Evolutionary conservation across 2,329 filamentous ascomycete genomes (phyloP).

Genomic region (Colletotrichum sp.): DNA sequence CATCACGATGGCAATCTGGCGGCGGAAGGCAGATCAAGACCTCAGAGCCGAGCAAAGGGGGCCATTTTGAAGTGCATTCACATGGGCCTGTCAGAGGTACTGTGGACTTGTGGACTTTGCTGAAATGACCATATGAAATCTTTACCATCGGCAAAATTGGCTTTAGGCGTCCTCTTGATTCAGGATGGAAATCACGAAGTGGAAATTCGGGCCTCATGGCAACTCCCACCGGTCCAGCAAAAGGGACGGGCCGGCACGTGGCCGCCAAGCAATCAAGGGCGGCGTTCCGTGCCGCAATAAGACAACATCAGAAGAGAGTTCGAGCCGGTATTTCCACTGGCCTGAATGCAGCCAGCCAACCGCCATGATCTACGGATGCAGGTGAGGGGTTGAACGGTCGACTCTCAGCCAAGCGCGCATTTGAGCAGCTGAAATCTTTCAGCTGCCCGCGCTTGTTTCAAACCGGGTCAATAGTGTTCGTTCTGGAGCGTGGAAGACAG

Average conservation of each 20-base stretch:
- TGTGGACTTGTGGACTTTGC: not conserved
- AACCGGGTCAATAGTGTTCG: not conserved
- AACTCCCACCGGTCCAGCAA: not conserved
- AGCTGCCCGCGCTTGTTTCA: not conserved
- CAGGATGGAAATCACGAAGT: not conserved
- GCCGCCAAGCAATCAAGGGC: not conserved
- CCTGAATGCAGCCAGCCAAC: not conserved
- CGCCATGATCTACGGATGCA: not conserved
- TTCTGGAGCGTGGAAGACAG: not conserved
- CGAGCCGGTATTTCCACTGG: not conserved
- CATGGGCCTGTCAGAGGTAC: no score
- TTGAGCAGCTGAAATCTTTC: not conserved
- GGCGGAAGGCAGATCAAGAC: not conserved
- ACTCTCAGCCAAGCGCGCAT: not conserved
- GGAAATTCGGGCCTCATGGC: not conserved
- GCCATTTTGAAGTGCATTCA: no score
- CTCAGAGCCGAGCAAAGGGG: no score
- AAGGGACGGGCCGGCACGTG: not conserved
- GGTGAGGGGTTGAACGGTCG: not conserved
- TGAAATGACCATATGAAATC: accelerated
- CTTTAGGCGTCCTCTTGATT: accelerated
- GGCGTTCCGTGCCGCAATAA: not conserved
- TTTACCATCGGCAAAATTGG: not conserved
- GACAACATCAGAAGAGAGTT: not conserved
- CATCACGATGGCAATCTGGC: not conserved